Percentiles rank a stretch among this genome's conserved stretches.
Conservation (phyloP, 2,329 filamentous ascomycete species). For the Neoscytalidium dimidiatum region DNA sequence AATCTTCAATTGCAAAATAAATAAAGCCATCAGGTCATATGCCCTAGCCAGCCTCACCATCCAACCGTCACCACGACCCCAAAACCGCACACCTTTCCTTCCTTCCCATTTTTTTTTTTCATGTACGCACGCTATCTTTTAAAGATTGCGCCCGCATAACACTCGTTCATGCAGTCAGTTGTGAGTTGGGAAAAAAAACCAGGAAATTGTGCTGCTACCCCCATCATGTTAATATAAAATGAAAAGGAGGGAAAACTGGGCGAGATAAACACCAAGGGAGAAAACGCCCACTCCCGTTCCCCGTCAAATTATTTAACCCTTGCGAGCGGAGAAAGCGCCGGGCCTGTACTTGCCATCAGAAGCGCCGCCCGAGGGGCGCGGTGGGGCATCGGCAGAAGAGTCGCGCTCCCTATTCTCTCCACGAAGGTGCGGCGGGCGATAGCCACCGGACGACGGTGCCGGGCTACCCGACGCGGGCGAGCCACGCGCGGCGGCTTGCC, state of each 20-base stretch:
- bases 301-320: conserved; percentile 1
- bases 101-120: not conserved
- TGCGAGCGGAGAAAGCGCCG: conserved; percentile 32
- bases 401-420: conserved; percentile 21
- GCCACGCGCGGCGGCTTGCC: not conserved
- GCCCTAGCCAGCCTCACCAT: not conserved
- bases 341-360: conserved; percentile 44
- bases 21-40: conserved; percentile 4
- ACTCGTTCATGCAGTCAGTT: not conserved
- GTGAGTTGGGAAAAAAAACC: not conserved
- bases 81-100: not conserved
- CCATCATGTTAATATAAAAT: not conserved
- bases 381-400: conserved; percentile 15
- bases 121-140: not conserved
- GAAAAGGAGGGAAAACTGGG: not conserved
- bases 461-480: conserved; percentile 15
- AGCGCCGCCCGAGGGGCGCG: conserved; percentile 14
- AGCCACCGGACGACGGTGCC: conserved; percentile 3
- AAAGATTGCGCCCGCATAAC: not conserved
- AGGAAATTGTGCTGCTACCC: not conserved
- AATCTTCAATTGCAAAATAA: too few species aligned
- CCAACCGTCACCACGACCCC: too few species aligned
- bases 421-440: conserved; percentile 19
- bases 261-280: not conserved
- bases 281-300: not conserved